These are phyloP conservation scores for Steccherinum ochraceum DNA, from an alignment of 768 basidiomycete species.

Conservation along the genomic window DNA sequence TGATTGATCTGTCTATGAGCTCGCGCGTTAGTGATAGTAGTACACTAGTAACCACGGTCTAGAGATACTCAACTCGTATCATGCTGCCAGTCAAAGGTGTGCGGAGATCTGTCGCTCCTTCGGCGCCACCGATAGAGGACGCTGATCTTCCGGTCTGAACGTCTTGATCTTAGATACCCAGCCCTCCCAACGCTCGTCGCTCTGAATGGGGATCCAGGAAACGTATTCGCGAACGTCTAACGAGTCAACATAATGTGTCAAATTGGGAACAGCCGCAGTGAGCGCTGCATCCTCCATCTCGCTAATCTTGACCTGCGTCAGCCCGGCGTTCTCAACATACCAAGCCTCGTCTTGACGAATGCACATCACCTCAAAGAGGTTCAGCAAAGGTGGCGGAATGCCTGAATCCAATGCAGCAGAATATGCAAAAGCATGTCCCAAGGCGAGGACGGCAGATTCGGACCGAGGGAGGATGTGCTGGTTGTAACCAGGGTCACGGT, in stretches of 20 bases:
- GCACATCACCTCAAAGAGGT: conserved; percentile 46
- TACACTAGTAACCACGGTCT: too few relatives aligned
- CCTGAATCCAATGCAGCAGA: conserved; percentile 41
- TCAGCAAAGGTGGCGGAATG: conserved; percentile 43
- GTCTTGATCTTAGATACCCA: too few relatives aligned
- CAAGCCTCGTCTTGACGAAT: conserved; percentile 51
- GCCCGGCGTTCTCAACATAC: conserved; percentile 46
- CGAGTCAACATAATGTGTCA: conserved; percentile 12
- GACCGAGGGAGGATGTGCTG: conserved; percentile 50
- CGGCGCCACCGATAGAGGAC: too few relatives aligned
- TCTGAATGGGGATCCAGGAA: conserved; percentile 13
- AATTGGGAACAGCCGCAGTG: conserved; percentile 7
- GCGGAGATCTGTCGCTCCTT: too few relatives aligned
- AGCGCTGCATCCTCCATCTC: conserved; percentile 12
- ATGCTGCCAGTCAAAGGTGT: too few relatives aligned
- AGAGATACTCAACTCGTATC: too few relatives aligned
- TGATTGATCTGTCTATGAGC: too few relatives aligned
- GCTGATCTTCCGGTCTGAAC: too few relatives aligned
- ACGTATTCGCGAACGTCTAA: conserved; percentile 10
- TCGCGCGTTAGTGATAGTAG: too few relatives aligned
- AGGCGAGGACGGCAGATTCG: conserved; percentile 46
- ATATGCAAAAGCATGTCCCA: conserved; percentile 58
- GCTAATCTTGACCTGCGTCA: conserved; percentile 39
- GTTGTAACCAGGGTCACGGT: conserved; percentile 44
- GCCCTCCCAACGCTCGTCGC: conserved; percentile 12